Conservation (phyloP, 163 green algal species). For the Scenedesmus sp. region DNA sequence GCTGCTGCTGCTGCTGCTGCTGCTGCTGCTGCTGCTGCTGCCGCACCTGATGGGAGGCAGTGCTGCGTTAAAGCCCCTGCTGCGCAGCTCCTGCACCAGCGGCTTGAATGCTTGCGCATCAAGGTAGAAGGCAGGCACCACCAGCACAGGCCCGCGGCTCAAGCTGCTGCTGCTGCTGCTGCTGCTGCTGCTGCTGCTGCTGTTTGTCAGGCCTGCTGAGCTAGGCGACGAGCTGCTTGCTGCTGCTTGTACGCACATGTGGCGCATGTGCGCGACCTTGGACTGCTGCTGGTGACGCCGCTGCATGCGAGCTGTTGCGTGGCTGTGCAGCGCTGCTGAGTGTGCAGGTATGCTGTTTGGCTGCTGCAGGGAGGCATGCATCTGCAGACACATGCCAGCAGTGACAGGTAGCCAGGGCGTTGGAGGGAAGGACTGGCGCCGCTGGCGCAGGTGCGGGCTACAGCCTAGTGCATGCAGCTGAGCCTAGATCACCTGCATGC, state of each 20-base stretch:
- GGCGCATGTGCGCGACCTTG: neutral
- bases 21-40: neutral
- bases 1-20: neutral
- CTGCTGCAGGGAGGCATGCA: neutral
- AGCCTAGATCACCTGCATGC: too few relatives aligned
- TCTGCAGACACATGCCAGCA: neutral
- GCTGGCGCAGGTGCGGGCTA: too few relatives aligned
- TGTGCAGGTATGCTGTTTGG: neutral
- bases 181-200: constrained; percentile 10
- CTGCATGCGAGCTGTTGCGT: neutral
- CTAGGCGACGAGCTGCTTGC: neutral
- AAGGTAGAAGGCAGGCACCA: constrained; percentile 57
- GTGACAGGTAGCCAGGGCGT: neutral
- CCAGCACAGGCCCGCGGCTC: constrained; percentile 45
- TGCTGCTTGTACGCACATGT: neutral
- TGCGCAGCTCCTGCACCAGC: constrained; percentile 51
- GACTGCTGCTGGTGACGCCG: neutral
- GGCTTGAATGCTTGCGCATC: constrained; percentile 48
- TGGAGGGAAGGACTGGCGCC: neutral
- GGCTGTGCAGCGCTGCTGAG: neutral
- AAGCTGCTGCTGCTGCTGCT: neutral
- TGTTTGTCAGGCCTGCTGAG: neutral
- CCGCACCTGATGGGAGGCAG: constrained; percentile 52
- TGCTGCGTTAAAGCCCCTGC: constrained; percentile 58
- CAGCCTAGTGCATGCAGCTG: too few relatives aligned